Evolutionary conservation across 805 yeast genomes (phyloP), one percentile per base, ranked within the genome.

Genomic region (Candida germanica): DNA sequence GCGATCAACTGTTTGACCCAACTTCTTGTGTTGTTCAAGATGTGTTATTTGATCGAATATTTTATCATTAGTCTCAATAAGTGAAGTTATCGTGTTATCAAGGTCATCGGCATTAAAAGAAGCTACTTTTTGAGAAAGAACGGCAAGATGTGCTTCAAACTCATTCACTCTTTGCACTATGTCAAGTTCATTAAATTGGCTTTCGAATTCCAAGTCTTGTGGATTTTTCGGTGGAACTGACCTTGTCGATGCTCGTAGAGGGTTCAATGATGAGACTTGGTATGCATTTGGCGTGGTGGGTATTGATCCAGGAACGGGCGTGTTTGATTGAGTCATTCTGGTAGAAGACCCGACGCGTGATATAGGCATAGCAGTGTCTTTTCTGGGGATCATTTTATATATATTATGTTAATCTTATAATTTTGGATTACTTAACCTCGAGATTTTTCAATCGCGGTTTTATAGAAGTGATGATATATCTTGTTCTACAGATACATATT

Each of bases 191-290:
- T 64, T 64, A 37, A 60, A 62, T 27, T 40, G 36, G 8, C 49
- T 50, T 9, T 53, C 38, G 16, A 57, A 64, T 15, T 55, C 58
- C 17, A 44, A 11, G 35, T 48, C 17, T 51, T 48, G 14, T 35
- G 44, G 29, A 43, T 39, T 40, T 19, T 48, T 53, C 9, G 46
- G 42, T 12, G 40, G 42, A 6, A 38, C 38, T 5, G 43, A 38
- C 21, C 40, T 22, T 3, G 55, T 44, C 2, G 63, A 62, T 7
- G 50, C 59, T 38, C 53, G 49, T 17, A 49, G 50, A 8, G 72
- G 73, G 37, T 66, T 67, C 24, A 66, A 53, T 10, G 71, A 62
- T 12, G 69, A 62, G 6, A 61, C 47, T 21, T 61, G 60, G 39
- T 64, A 62, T 6, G 51, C 59, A 1, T 58, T 50, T 2, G 58